A percentile compares a stretch with the other conserved stretches of the same genome.
Evolutionary conservation across 768 basidiomycete genomes (phyloP).

Genomic region (Amanita muscaria): DNA sequence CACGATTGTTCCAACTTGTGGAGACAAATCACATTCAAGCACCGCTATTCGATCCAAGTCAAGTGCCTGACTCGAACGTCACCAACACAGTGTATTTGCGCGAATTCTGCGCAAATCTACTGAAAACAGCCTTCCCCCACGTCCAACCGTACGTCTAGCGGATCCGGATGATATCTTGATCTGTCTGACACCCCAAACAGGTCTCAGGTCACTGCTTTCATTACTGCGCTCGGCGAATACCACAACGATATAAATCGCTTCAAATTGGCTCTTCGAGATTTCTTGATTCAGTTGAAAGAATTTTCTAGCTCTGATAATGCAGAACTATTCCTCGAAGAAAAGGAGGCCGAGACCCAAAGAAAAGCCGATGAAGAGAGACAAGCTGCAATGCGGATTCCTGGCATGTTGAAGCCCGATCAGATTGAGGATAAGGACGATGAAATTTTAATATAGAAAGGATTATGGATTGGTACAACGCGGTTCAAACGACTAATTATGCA

Average conservation of each 20-base stretch:
- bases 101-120: constrained; percentile 78
- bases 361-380: constrained; percentile 80
- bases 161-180: background rate
- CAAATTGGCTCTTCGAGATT: constrained; percentile 92
- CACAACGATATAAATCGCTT: constrained; percentile 81
- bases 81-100: constrained; percentile 76
- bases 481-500: too few relatives aligned
- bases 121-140: constrained; percentile 88
- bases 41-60: constrained; percentile 76
- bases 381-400: constrained; percentile 90
- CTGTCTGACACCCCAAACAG: constrained; percentile 37
- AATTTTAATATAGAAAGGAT: constrained; percentile 37
- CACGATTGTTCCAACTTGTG: constrained; percentile 88
- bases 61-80: constrained; percentile 58
- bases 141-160: constrained; percentile 60
- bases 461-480: background rate
- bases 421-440: constrained; percentile 91
- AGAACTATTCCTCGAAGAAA: constrained; percentile 90
- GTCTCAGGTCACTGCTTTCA: constrained; percentile 63
- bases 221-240: constrained; percentile 57
- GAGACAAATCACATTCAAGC: constrained; percentile 72
- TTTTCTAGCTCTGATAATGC: constrained; percentile 87
- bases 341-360: constrained; percentile 73
- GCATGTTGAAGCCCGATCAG: constrained; percentile 94
- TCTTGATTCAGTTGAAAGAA: constrained; percentile 96